These are phyloP conservation scores for Ogataea nonfermentans DNA, from an alignment of 805 yeast species.

Conservation along the genomic window DNA sequence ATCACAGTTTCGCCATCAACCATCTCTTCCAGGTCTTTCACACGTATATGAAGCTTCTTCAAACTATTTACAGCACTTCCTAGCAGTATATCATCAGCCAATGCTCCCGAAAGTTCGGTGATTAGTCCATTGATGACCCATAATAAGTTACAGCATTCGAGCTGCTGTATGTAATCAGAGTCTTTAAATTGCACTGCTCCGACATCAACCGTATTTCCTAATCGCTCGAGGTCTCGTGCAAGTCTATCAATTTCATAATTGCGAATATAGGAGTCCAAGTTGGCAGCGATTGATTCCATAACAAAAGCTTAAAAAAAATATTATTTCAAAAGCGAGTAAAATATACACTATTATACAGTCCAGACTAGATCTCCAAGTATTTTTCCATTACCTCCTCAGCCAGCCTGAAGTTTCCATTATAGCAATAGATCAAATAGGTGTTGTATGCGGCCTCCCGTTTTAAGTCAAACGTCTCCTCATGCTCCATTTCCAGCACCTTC, in stretches of 20 bases:
- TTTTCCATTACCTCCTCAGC: constrained; percentile 65
- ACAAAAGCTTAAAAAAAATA: background rate
- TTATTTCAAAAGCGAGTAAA: background rate
- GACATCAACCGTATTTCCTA: background rate
- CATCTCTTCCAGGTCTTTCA: constrained; percentile 1
- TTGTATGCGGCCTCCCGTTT: constrained; percentile 85
- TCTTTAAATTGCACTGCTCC: constrained; percentile 11
- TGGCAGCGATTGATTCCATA: constrained; percentile 6
- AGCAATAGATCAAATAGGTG: constrained; percentile 67
- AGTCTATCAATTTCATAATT: constrained; percentile 15
- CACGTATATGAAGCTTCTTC: constrained; percentile 19
- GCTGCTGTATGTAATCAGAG: constrained; percentile 22
- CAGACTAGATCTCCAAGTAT: constrained; percentile 43
- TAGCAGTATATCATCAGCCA: constrained; percentile 14
- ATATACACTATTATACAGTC: background rate
- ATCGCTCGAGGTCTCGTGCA: constrained; percentile 10
- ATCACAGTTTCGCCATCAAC: constrained; percentile 12
- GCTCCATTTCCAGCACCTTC: constrained; percentile 55
- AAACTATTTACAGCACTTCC: constrained; percentile 14
- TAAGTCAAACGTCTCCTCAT: constrained; percentile 47
- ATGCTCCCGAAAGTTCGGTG: constrained; percentile 23
- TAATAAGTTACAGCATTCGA: constrained; percentile 32
- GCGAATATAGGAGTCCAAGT: constrained; percentile 9
- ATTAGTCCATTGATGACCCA: constrained; percentile 33
- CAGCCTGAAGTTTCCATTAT: constrained; percentile 66